Base-by-base conservation (phyloP, 352 stramenopile species). In the Phytophthora syringae region DNA sequence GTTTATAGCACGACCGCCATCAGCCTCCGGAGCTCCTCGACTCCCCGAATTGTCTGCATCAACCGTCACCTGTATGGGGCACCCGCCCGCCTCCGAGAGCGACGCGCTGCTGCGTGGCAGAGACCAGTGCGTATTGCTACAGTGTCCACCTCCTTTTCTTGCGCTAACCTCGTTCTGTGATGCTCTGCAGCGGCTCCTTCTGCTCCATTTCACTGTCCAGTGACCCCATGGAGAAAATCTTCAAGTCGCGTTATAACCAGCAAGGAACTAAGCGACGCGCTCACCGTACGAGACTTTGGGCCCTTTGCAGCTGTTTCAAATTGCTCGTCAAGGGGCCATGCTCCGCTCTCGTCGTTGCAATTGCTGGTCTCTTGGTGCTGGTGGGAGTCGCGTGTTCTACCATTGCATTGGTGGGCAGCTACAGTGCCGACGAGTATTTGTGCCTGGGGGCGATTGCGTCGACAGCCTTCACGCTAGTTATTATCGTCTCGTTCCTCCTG, bases 401-500 rank as follows among this genome's bases (percentile, higher is more conserved):
- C 1, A 55, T 83, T 22, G 72, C 72, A 12, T 30, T 80, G 18
- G 53, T 72, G 5, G 52, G 63, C 32, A 63, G 58, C 24, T 78
- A 80, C 48, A 76, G 69, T 24, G 81, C 76, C 0, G 80, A 88
- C 44, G 60, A 84, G 65, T 87, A 89, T 30, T 74, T 96, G 21
- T 92, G 93, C 36, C 62, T 92, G 0, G 88, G 88, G 15, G 82
- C 85, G 3, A 64, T 90, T 34, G 81, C 90, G 20, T 96, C 86
- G 1, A 59, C 63, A n/a, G 60, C 70, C 25, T 95, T 94, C 66
- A 94, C 82, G 27, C 48, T 89, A 20, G 73, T 89, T 15, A 87
- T 96, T 34, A 79, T 95, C 47, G 53, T 90, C 15, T 84, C 82
- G 56, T 96, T 92, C 67, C 25, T 70, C 47, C 67, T 71, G 54